Percentiles rank a stretch among this genome's conserved stretches.
These are phyloP conservation scores for Monilinia polystroma DNA, from an alignment of 2,329 filamentous ascomycete genomes.

Conservation along the genomic window DNA sequence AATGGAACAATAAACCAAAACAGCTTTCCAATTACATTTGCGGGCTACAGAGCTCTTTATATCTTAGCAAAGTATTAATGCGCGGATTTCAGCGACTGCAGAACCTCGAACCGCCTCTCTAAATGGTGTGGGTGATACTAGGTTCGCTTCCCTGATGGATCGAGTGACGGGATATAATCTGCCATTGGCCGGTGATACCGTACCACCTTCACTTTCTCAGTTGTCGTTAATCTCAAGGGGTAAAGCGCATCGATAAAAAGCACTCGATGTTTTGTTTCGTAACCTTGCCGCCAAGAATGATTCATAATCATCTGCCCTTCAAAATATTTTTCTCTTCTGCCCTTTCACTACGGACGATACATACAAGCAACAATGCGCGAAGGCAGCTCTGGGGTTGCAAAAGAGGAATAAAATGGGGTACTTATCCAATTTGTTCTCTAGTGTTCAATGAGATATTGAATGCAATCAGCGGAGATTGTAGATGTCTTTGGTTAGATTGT, in stretches of 20 bases:
- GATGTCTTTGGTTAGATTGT: not conserved
- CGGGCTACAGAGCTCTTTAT: constrained; percentile 20
- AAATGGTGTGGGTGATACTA: not conserved
- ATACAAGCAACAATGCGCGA: not conserved
- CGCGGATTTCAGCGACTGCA: constrained; percentile 1
- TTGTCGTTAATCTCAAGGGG: not conserved
- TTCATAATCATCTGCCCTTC: not conserved
- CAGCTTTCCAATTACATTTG: constrained; percentile 25
- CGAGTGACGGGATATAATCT: not conserved
- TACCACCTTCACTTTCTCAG: not conserved
- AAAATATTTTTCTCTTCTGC: not conserved
- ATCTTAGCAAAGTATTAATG: not conserved
- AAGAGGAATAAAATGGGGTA: not conserved
- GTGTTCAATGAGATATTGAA: not conserved
- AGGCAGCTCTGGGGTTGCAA: not conserved
- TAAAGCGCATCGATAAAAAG: not conserved
- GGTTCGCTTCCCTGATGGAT: not conserved
- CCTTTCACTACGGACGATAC: not conserved
- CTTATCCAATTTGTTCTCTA: not conserved
- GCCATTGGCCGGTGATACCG: not conserved
- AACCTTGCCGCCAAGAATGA: not conserved
- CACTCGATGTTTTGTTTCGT: not conserved
- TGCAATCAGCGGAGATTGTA: not conserved
- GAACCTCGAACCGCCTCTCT: not conserved
- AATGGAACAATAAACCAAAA: constrained; percentile 22